Base-by-base conservation (phyloP, 805 yeast species). In the Teunomyces lycoperdinae region DNA sequence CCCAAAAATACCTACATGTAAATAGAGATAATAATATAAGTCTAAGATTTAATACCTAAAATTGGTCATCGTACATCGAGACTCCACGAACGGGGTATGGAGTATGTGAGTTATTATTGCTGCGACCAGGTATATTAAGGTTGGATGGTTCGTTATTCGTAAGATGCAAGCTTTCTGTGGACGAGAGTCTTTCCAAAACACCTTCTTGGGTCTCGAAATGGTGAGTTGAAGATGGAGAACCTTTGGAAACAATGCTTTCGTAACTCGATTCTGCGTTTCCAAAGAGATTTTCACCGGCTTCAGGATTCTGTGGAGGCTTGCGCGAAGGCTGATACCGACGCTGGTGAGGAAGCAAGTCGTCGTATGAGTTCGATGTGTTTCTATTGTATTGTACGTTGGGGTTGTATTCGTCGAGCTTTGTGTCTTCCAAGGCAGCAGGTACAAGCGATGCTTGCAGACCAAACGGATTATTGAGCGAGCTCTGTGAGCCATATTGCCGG, bases 21-120 rank as follows among this genome's bases (percentile, higher is more conserved):
- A 34, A 40, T 28, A 41, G 29, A 20, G 24, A 20, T 20, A 20
- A 5, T 46, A 47, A 47, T 43, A 43, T 24, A 29, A 28, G 28
- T 16, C 31, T 44, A 20, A 14, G 24, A 20, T 20, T 20, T 20
- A 20, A 20, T 20, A 20, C 6, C 5, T 43, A 26, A 27, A 29
- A 43, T 26, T 51, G 49, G 11, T 42, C 44, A 17, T 45, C 51
- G 33, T 49, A 64, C 46, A 62, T 50, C 5, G 71, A 64, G 4
- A 66, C 53, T 6, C 70, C 70, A 43, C 72, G 49, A 3, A 66
- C 52, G 1, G 72, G 72, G 45, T 67, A 67, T 2, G 71, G 71
- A 2, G 62, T 47, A 5, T 34, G 17, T 16, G 46, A n/a, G 3
- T n/a, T 24, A 6, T 24, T 13, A 8, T 20, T 20, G 29, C 26